These are phyloP conservation scores for Psidium guajava DNA, from an alignment of 345 rosid species.

Conservation along the genomic window DNA sequence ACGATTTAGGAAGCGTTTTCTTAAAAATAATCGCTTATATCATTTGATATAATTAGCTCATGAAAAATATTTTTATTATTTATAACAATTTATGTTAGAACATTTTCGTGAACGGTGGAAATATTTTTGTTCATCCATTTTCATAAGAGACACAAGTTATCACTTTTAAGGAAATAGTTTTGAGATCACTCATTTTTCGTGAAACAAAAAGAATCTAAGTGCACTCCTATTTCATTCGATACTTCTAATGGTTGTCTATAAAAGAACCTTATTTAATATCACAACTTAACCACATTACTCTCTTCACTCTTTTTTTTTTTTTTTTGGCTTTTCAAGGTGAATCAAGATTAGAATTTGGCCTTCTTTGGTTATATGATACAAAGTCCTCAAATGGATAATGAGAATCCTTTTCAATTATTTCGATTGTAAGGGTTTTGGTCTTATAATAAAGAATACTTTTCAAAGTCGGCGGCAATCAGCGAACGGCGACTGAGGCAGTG, in stretches of 20 bases:
- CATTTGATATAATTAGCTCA: background rate
- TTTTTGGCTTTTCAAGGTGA: background rate
- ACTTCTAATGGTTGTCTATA: background rate
- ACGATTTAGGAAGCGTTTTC: background rate
- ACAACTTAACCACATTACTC: background rate
- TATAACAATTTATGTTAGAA: background rate
- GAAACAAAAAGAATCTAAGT: background rate
- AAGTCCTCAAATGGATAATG: background rate
- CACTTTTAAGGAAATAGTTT: background rate
- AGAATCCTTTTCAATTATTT: background rate
- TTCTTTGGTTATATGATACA: background rate
- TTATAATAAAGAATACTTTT: background rate
- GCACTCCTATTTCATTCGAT: background rate
- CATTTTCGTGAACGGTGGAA: accelerated
- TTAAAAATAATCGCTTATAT: background rate
- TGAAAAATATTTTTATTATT: background rate
- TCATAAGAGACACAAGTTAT: background rate
- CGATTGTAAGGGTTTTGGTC: background rate
- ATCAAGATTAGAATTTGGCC: background rate
- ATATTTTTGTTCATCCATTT: background rate
- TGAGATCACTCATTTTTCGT: background rate
- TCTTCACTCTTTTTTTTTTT: background rate
- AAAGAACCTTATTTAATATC: background rate
- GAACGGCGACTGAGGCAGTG: background rate
- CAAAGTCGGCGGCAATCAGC: background rate